phyloP scores from a whole-genome alignment of 2,329 filamentous ascomycete genomes.

The Fusarium sp. region DNA sequence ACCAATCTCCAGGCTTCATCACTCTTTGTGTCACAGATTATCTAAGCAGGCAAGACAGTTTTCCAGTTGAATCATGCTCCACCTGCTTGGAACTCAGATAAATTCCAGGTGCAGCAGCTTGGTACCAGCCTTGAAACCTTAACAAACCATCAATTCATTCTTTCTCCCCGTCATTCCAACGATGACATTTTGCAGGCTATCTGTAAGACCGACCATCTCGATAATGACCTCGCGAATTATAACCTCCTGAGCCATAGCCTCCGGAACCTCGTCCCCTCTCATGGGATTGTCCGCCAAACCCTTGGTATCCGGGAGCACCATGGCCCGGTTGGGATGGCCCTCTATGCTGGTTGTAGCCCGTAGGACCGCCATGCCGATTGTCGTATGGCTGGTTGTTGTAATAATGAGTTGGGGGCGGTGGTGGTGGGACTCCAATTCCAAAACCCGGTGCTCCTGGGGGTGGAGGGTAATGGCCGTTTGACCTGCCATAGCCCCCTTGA shows the following conservation, averaged over 20 bases:
- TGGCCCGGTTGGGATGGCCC: slow-evolving; percentile 36
- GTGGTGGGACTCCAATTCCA: slow-evolving; percentile 53
- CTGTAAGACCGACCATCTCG: slow-evolving; percentile 45
- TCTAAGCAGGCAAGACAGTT: background rate
- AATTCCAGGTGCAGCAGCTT: background rate
- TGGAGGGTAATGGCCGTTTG: slow-evolving; percentile 30
- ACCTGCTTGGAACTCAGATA: background rate
- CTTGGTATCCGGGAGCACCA: slow-evolving; percentile 38
- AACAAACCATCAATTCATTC: background rate
- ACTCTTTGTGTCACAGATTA: background rate
- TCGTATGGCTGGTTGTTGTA: slow-evolving; percentile 41
- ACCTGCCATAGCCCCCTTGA: slow-evolving; percentile 43
- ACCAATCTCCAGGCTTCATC: background rate
- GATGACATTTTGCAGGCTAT: slow-evolving; percentile 13
- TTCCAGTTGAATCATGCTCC: background rate
- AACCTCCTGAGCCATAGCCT: slow-evolving; percentile 31
- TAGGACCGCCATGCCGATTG: slow-evolving; percentile 33
- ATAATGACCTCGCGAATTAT: slow-evolving; percentile 40
- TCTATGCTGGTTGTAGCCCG: slow-evolving; percentile 40
- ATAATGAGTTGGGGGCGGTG: slow-evolving; percentile 48
- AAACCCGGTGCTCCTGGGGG: slow-evolving; percentile 53
- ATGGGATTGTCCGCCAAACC: slow-evolving; percentile 37
- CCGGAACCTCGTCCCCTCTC: slow-evolving; percentile 39
- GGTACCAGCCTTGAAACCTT: background rate
- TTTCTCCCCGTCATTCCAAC: background rate